phyloP scores from a whole-genome alignment of 2,329 filamentous ascomycete genomes.

The Didymella pomorum region DNA sequence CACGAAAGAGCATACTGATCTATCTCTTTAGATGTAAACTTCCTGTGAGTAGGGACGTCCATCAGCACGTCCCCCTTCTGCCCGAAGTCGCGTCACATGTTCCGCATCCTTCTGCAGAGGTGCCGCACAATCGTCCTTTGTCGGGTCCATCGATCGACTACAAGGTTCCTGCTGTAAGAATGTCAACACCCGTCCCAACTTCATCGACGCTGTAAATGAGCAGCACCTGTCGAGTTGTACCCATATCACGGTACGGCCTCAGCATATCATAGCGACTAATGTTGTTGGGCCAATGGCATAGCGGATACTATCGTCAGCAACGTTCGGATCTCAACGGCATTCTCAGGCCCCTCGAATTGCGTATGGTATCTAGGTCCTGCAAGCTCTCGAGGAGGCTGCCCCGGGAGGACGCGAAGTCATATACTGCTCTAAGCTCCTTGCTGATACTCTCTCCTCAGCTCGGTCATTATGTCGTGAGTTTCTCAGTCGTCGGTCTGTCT shows the following conservation, averaged over 20 bases:
- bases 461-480: neutral
- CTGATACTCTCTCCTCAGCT: neutral
- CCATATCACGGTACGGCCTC: neutral
- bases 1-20: neutral
- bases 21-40: neutral
- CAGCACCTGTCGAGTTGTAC: neutral
- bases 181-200: neutral
- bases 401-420: neutral
- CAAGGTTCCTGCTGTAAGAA: neutral
- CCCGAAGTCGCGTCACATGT: neutral
- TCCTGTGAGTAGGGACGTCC: neutral
- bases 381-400: neutral
- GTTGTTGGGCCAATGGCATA: no score
- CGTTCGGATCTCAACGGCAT: neutral
- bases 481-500: neutral
- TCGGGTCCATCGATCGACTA: neutral
- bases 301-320: neutral
- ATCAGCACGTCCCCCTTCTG: neutral
- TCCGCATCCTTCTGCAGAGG: neutral
- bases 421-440: neutral
- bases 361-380: neutral
- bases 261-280: neutral
- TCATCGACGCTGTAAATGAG: neutral
- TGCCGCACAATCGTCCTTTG: neutral
- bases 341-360: neutral